A percentile compares a stretch with the other conserved stretches of the same genome.
Evolutionary conservation across 345 rosid species (phyloP).

Genomic region (Rhizophora mangle): DNA sequence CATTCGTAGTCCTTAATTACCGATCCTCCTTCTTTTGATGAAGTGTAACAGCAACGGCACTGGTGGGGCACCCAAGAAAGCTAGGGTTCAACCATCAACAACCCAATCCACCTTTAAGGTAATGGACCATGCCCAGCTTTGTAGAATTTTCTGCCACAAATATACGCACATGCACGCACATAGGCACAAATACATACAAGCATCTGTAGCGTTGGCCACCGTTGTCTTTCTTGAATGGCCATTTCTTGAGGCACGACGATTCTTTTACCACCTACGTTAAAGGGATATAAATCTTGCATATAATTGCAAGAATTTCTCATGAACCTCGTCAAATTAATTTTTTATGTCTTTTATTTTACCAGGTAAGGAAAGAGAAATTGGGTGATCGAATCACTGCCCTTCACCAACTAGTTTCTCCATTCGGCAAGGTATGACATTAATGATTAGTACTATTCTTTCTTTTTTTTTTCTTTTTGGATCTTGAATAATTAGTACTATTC

Average conservation of each 20-base stretch:
- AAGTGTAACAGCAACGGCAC: constrained; percentile 72
- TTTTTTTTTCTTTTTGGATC: neutral
- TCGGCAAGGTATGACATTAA: constrained; percentile 26
- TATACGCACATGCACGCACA: neutral
- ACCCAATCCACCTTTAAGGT: constrained; percentile 32
- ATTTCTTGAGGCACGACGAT: constrained; percentile 14
- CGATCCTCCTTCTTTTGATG: constrained; percentile 3
- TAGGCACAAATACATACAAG: constrained; percentile 26
- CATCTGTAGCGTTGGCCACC: constrained; percentile 8
- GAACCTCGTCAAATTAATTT: neutral
- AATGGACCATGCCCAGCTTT: neutral
- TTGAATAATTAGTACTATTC: neutral
- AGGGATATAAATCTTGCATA: neutral
- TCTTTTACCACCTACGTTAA: constrained; percentile 2
- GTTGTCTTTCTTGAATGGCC: constrained; percentile 28
- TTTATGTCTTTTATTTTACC: neutral
- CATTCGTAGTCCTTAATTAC: neutral
- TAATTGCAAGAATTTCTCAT: neutral
- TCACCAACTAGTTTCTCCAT: constrained; percentile 35
- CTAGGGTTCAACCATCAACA: constrained; percentile 57
- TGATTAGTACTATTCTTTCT: too few relatives aligned
- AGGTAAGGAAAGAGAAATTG: constrained; percentile 36
- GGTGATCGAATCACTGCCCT: constrained; percentile 37
- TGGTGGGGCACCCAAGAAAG: constrained; percentile 84
- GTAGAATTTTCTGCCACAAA: neutral